A percentile compares a stretch with the other conserved stretches of the same genome.
These are phyloP conservation scores for Erodium moschatum DNA, from an alignment of 441 rosid species.

Conservation along the genomic window DNA sequence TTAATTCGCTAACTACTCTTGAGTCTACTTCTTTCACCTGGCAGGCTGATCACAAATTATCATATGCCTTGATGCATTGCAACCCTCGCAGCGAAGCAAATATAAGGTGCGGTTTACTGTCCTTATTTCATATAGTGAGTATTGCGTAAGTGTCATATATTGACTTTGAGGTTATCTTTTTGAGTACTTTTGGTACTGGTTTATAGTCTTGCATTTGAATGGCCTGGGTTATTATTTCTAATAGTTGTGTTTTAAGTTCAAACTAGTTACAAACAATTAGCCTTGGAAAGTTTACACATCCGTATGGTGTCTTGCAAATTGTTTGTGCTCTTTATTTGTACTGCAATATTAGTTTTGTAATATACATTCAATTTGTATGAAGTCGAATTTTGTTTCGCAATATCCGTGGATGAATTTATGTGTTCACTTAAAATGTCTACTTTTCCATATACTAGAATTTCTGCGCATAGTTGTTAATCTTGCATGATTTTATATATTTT, in stretches of 20 bases:
- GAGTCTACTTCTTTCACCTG: constrained; percentile 13
- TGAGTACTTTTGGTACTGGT: not conserved
- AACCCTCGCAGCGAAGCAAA: constrained; percentile 57
- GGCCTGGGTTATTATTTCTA: not conserved
- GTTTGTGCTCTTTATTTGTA: not conserved
- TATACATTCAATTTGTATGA: not conserved
- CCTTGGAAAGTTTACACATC: not conserved
- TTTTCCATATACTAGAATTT: not conserved
- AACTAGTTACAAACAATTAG: not conserved
- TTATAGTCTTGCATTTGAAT: not conserved
- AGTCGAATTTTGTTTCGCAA: not conserved
- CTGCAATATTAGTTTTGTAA: not conserved
- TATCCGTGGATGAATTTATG: not conserved
- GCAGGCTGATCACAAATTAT: constrained; percentile 91
- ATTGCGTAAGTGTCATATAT: constrained; percentile 17
- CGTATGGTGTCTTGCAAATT: not conserved
- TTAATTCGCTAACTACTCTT: not conserved
- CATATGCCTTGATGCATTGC: constrained; percentile 75
- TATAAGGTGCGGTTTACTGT: constrained; percentile 51
- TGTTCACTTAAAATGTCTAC: not conserved
- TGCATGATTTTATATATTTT: not conserved
- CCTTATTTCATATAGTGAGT: constrained; percentile 18
- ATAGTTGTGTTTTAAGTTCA: not conserved
- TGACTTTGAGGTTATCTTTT: constrained; percentile 7
- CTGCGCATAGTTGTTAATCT: not conserved